Evolutionary conservation across 2,329 filamentous ascomycete species (phyloP), one percentile per base, ranked within the genome.

Genomic region (Geosmithia flava): DNA sequence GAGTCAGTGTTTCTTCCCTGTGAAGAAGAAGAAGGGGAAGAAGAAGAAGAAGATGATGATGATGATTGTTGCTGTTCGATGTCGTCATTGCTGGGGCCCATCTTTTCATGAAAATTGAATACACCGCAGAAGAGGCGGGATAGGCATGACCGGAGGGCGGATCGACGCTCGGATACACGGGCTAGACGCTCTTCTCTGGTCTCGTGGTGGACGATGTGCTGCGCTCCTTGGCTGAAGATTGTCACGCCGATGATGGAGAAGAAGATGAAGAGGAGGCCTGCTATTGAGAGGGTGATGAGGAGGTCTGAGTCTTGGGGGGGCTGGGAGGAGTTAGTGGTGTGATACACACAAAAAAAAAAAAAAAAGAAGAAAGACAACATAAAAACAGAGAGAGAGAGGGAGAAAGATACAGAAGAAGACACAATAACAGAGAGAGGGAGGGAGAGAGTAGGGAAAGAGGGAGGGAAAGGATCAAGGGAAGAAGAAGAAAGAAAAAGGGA

Each of bases 41-140:
- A n/a, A n/a, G n/a, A n/a, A n/a, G n/a, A n/a, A n/a, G n/a, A n/a
- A n/a, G n/a, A n/a, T n/a, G 23, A 27, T 27, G 23, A 27, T 8
- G 23, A 27, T 27, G 23, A 27, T 8, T 4, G 4, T 4, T 8
- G 23, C 8, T 8, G 23, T 4, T 8, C 23, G 23, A 5, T 27
- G 8, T 8, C 23, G 23, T 27, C 23, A 8, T 27, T 8, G 23
- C 23, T 8, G 8, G 8, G 4, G 23, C 8, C 23, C 23, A 4
- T 27, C 23, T 27, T 27, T 8, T 27, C 23, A 27, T 27, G 4
- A 4, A 8, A 27, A 8, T 27, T 27, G 23, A 27, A 27, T 5
- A 27, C 33, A 13, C 62, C 59, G 42, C 56, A 52, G 40, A 68
- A 52, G 19, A 70, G 48, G 29, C 59, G 55, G 3, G 55, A 48